Evolutionary conservation across 2,329 filamentous ascomycete species (phyloP).

Genomic region (Macrophomina phaseolina): DNA sequence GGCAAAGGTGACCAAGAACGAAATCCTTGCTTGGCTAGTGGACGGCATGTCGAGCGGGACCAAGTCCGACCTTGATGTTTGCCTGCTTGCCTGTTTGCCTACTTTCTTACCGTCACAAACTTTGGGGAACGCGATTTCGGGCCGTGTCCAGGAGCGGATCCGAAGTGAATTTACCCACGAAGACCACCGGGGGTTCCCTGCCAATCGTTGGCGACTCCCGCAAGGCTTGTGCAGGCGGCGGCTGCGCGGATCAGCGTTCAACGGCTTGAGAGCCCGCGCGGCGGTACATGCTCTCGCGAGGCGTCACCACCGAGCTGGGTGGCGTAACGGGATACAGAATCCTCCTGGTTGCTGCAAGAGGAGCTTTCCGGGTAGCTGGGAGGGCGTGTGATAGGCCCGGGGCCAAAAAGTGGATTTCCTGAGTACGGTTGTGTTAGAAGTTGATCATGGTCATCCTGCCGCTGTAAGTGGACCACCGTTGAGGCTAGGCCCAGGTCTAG

Average conservation of each 20-base stretch:
- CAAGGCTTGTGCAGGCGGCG: slow-evolving; percentile 1
- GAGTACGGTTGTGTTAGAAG: slow-evolving; percentile 6
- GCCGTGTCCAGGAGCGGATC: neutral
- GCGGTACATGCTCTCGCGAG: slow-evolving; percentile 15
- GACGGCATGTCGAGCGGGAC: neutral
- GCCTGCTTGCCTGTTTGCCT: slow-evolving; percentile 4
- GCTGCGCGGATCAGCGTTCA: slow-evolving; percentile 17
- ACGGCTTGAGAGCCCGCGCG: slow-evolving; percentile 14
- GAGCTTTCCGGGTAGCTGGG: neutral
- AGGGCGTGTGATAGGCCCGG: neutral
- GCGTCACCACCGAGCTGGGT: slow-evolving; percentile 8
- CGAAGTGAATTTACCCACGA: neutral
- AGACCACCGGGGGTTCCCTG: neutral
- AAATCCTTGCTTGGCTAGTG: neutral
- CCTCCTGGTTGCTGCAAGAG: slow-evolving; percentile 6
- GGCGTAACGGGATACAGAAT: slow-evolving; percentile 8
- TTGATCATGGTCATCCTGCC: neutral
- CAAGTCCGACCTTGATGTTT: neutral
- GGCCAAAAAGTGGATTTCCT: neutral
- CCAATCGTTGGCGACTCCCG: neutral
- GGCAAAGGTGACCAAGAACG: neutral
- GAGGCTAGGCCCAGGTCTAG: neutral
- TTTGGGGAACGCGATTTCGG: slow-evolving; percentile 1
- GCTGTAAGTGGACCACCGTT: neutral
- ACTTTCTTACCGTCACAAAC: neutral